phyloP scores from a whole-genome alignment of 208 protist genomes.

The Leishmania aethiopica region DNA sequence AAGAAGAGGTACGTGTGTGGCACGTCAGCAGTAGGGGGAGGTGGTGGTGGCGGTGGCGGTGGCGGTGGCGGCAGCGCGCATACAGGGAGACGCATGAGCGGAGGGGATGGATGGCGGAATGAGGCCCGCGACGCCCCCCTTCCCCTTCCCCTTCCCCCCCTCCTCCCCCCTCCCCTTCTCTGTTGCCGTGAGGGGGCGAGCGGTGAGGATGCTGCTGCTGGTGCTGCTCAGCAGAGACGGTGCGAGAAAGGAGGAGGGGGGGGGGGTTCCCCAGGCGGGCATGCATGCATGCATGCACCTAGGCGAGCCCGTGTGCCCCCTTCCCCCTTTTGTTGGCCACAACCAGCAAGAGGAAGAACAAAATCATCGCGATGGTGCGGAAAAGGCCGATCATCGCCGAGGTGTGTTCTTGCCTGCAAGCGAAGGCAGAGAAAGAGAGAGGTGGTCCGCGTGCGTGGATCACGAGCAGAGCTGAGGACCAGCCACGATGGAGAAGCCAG shows the following conservation, averaged over 20 bases:
- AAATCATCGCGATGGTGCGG: background rate
- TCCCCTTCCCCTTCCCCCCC: too few species aligned
- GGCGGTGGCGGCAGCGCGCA: too few species aligned
- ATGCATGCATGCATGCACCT: background rate
- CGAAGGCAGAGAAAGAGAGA: background rate
- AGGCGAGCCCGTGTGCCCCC: too few species aligned
- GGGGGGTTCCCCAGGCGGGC: too few species aligned
- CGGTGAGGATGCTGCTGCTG: background rate
- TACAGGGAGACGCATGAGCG: too few species aligned
- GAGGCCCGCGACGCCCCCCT: too few species aligned
- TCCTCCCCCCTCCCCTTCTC: too few species aligned
- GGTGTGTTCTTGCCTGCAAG: background rate
- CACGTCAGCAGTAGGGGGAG: too few species aligned
- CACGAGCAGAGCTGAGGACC: background rate
- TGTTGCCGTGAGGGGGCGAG: background rate
- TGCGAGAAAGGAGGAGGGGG: background rate
- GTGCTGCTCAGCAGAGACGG: background rate
- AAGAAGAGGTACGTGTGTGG: too few species aligned
- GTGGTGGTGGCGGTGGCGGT: too few species aligned
- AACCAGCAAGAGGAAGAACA: background rate
- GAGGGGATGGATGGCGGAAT: too few species aligned
- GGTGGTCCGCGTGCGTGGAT: background rate
- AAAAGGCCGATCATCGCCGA: background rate
- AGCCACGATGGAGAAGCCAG: background rate
- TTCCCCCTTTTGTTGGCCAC: too few species aligned